Evolutionary conservation across 768 basidiomycete species (phyloP).

Genomic region (Porphyrellus cyaneotinctus): DNA sequence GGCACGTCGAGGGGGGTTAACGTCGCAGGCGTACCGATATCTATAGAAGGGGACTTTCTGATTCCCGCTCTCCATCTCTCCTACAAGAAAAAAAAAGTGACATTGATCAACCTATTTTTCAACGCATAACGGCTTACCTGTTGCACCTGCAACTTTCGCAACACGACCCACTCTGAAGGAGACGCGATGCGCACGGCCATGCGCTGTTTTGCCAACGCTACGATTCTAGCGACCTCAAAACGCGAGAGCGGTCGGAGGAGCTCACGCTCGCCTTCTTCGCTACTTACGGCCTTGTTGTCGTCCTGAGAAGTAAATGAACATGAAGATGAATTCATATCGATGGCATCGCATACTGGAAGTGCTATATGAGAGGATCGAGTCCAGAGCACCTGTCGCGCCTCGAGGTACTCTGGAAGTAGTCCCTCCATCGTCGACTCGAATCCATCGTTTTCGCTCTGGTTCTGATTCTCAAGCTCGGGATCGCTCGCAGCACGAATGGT

Average conservation of each 20-base stretch:
- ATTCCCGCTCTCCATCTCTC: conserved; percentile 20
- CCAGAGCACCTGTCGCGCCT: conserved; percentile 27
- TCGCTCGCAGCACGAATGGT: neutral
- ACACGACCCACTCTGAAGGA: conserved; percentile 31
- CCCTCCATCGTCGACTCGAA: conserved; percentile 35
- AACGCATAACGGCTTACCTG: conserved; percentile 20
- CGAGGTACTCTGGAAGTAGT: conserved; percentile 34
- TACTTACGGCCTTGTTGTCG: conserved; percentile 1
- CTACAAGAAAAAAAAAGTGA: neutral
- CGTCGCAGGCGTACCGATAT: conserved; percentile 4
- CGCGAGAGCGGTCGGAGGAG: conserved; percentile 40
- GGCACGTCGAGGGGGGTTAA: conserved; percentile 29
- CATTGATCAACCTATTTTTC: neutral
- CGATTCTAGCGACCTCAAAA: conserved; percentile 37
- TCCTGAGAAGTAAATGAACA: conserved; percentile 2
- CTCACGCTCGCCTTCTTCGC: conserved; percentile 18
- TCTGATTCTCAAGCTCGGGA: neutral
- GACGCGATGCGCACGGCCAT: conserved; percentile 15
- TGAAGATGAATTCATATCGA: neutral
- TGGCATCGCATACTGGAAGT: conserved; percentile 9
- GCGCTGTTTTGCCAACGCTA: conserved; percentile 21
- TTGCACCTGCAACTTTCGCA: conserved; percentile 46
- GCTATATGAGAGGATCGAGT: conserved; percentile 11
- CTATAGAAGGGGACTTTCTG: neutral
- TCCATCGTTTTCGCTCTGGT: conserved; percentile 11